phyloP scores from a whole-genome alignment of 306 rosid species.

The Morella rubra region DNA sequence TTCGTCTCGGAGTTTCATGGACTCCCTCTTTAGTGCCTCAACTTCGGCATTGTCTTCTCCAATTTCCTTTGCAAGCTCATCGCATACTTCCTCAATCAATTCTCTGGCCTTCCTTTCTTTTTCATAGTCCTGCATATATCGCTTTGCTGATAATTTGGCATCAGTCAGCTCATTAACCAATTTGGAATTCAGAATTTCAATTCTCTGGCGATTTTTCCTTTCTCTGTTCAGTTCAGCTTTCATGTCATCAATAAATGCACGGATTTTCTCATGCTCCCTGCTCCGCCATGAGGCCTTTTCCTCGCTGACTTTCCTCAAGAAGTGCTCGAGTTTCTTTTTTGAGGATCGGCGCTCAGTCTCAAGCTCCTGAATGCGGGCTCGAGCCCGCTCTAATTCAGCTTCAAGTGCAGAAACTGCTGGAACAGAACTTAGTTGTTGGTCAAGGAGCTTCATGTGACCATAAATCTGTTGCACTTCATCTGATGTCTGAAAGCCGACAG shows the following conservation, averaged over 20 bases:
- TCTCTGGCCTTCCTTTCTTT: conserved; percentile 74
- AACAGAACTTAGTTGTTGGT: conserved; percentile 62
- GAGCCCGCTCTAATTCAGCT: conserved; percentile 79
- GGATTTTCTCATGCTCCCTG: conserved; percentile 92
- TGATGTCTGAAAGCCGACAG: conserved; percentile 55
- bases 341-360: conserved; percentile 75
- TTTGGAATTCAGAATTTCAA: conserved; percentile 76
- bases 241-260: conserved; percentile 67
- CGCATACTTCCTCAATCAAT: conserved; percentile 83
- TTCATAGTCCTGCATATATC: conserved; percentile 76
- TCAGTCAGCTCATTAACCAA: conserved; percentile 86
- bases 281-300: conserved; percentile 79
- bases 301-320: conserved; percentile 74
- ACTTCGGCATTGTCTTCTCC: conserved; percentile 92
- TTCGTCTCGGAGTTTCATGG: conserved; percentile 66
- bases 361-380: conserved; percentile 67
- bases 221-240: conserved; percentile 71
- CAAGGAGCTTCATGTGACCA: conserved; percentile 60
- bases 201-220: conserved; percentile 77
- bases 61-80: conserved; percentile 91
- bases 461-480: conserved; percentile 59
- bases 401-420: conserved; percentile 75
- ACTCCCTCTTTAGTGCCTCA: conserved; percentile 73
- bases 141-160: conserved; percentile 67
- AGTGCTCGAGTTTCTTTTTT: conserved; percentile 79